Conservation (phyloP, 2,329 filamentous ascomycete species). For the Macrophomina tecta region DNA sequence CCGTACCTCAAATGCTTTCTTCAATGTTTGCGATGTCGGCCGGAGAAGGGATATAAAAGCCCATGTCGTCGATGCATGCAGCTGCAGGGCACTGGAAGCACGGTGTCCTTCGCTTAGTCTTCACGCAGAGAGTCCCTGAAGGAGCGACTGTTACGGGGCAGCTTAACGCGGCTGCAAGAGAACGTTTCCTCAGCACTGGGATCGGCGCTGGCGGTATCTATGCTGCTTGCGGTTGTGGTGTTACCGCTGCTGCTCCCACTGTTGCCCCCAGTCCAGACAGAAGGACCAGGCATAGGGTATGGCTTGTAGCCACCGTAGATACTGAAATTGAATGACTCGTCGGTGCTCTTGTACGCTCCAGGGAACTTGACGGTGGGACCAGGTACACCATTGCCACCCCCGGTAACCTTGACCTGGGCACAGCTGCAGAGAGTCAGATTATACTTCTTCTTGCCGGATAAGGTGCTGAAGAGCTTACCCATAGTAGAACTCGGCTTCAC, state of each 20-base stretch:
- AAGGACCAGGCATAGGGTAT: neutral
- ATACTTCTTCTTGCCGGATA: neutral
- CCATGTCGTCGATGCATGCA: no score
- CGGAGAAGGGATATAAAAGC: no score
- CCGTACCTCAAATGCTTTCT: no score
- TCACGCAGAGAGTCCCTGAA: no score
- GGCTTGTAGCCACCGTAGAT: neutral
- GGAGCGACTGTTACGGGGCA: no score
- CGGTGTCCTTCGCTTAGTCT: no score
- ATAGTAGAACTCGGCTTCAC: conserved; percentile 28
- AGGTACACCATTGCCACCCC: conserved; percentile 31
- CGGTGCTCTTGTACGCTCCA: conserved; percentile 32
- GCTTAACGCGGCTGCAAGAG: no score
- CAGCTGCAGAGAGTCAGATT: conserved; percentile 3
- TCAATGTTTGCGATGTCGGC: no score
- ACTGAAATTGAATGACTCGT: conserved; percentile 10
- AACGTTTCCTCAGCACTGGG: no score
- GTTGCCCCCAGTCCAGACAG: neutral
- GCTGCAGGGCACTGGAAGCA: no score
- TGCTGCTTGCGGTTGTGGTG: neutral
- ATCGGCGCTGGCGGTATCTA: no score
- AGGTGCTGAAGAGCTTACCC: neutral
- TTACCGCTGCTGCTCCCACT: neutral
- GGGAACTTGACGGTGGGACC: conserved; percentile 34
- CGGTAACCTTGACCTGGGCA: conserved; percentile 33